phyloP scores from a whole-genome alignment of 148 eudicot species.

The Fallopia convolvulus region DNA sequence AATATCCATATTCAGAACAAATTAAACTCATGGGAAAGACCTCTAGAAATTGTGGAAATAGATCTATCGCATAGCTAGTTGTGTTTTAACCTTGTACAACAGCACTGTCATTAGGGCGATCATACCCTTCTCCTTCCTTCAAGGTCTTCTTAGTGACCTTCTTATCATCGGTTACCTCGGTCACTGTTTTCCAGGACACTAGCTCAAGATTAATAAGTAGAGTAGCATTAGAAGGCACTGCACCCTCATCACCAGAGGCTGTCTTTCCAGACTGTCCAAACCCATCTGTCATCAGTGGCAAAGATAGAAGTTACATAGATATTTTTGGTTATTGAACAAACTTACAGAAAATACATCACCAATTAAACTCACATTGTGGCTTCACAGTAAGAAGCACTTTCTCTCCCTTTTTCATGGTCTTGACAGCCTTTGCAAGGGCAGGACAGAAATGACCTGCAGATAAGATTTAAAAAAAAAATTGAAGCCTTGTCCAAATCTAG shows the following conservation, averaged over 20 bases:
- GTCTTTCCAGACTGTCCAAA: slow-evolving; percentile 90
- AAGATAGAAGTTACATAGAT: not conserved
- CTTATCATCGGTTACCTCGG: slow-evolving; percentile 72
- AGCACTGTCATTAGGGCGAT: slow-evolving; percentile 23
- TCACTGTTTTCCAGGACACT: slow-evolving; percentile 79
- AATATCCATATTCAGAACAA: not conserved
- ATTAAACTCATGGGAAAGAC: not conserved
- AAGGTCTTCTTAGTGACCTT: slow-evolving; percentile 81
- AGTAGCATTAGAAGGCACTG: slow-evolving; percentile 78
- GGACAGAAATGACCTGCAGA: slow-evolving; percentile 81
- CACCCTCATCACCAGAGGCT: slow-evolving; percentile 62
- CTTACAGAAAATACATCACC: slow-evolving; percentile 15
- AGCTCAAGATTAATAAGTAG: slow-evolving; percentile 65
- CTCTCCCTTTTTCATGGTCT: slow-evolving; percentile 99
- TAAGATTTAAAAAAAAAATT: not conserved
- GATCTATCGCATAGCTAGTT: not conserved
- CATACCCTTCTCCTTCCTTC: slow-evolving; percentile 71
- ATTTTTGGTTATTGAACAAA: not conserved
- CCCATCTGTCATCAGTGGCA: slow-evolving; percentile 52
- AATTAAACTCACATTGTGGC: slow-evolving; percentile 65
- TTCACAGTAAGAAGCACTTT: slow-evolving; percentile 71
- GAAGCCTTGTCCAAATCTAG: not conserved
- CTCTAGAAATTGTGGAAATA: not conserved
- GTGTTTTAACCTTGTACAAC: slow-evolving; percentile 57
- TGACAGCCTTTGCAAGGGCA: slow-evolving; percentile 81